Evolutionary conservation across 306 rosid genomes (phyloP), one percentile per base, ranked within the genome.

Genomic region (Gynostemma pentaphyllum): DNA sequence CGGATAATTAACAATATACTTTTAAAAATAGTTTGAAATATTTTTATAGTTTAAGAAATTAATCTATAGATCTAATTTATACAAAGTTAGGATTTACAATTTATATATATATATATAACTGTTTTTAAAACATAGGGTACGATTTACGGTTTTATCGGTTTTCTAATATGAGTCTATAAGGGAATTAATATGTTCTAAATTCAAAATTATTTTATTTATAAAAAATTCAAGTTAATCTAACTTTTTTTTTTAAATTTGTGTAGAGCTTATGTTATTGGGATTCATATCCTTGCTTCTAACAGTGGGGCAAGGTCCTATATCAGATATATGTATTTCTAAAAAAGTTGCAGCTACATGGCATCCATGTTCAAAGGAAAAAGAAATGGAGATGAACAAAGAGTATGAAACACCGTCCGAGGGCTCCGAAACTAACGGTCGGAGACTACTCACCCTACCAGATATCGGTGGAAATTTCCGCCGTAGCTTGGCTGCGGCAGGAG

Each of bases 231-330:
- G n/a, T 19, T 15, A 60, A 32, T 12, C 4, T 9, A 19, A 48
- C 2, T 45, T 27, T 5, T 9, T 53, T 32, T 2, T 9, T 9
- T 54, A 2, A 3, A 15, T 75, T 61, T 62, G 30, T 73, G 75
- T 47, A 89, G 97, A 90, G 85, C 83, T 90, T 11, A 90, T 90
- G 97, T 65, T 90, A 49, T 22, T 90, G 77, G 97, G 97, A 30
- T 90, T 90, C 72, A 74, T 90, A 74, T 90, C 97, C 29, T 70
- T 90, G 82, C 83, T 90, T 22, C 81, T 90, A 26, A 87, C 95
- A n/a, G 90, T 90, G 4, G 95, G 87, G 74, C 82, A 84, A 75
- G 64, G 71, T 19, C 34, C 48, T 9, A 84, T 90, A 53, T 81
- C 97, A 9, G 76, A 66, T 5, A 81, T 84, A 19, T 90, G 95